Base-by-base conservation (phyloP, 768 basidiomycete genomes). In the Mrakia frigida region DNA sequence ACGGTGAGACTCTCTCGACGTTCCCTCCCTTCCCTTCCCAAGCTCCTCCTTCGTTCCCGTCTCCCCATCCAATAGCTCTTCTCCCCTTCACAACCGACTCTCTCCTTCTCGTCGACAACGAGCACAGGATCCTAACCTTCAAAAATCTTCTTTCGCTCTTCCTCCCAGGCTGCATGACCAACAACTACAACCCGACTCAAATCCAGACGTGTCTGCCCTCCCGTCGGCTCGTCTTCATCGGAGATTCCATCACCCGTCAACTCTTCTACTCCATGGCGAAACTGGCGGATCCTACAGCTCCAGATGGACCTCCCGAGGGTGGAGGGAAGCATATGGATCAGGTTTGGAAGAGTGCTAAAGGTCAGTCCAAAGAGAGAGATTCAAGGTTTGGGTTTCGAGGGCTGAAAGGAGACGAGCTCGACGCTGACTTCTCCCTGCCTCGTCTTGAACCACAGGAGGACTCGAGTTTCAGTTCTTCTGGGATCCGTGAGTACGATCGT, bases 181-280 rank as follows among this genome's bases (percentile, higher is more conserved):
- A 90, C 82, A 81, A 74, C 35, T 78, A 78, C 85, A 43, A 50
- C 52, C 41, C 74, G 28, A 60, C 67, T 18, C 71, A 74, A 28
- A 76, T 80, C 31, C 21, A 37, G 43, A 67, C 70, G 37, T 80
- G 80, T 46, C 74, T 80, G 0, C 53, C 73, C 31, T 86, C 87
- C 6, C 85, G 87, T 78, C 87, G 87, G 11, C 84, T 93, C 52
- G 85, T 91, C 56, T 96, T 96, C 81, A 84, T 92, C 59, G 94
- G 94, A 28, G 94, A 97, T 82, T 94, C 92, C 25, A 88, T 91
- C 46, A 90, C 92, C 21, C 86, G 94, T 68, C 87, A 88, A 73
- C 85, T 94, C 23, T 96, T 91, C 84, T 94, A 91, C 82, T 88
- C 91, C 73, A 85, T 90, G 69, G 87, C 88, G 16, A 86, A 89